Percentiles rank a stretch among this genome's conserved stretches.
phyloP scores from a whole-genome alignment of 441 rosid species.

The Croton laevigatus region DNA sequence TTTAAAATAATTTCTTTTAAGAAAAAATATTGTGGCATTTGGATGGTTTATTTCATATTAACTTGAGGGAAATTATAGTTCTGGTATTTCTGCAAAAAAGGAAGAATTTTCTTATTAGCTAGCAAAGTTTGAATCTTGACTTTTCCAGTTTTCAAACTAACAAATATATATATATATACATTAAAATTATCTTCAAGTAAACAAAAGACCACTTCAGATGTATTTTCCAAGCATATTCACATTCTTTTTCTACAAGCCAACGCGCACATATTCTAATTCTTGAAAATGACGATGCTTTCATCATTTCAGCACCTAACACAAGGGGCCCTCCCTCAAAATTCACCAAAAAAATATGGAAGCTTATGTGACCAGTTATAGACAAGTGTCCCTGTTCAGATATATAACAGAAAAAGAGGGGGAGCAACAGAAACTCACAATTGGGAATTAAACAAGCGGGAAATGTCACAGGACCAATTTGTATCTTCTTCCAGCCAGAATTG shows the following conservation, averaged over 20 bases:
- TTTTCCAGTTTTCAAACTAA: background rate
- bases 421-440: constrained; percentile 34
- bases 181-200: no score
- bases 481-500: constrained; percentile 44
- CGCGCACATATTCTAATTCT: background rate
- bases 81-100: no score
- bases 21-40: no score
- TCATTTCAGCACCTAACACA: background rate
- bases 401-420: background rate
- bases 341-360: background rate
- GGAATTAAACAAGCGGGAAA: constrained; percentile 43
- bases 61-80: no score
- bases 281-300: background rate
- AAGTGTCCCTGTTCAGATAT: background rate
- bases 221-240: background rate
- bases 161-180: no score
- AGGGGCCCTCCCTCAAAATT: background rate
- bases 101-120: background rate
- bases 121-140: background rate
- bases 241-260: background rate
- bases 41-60: no score
- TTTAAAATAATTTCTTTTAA: no score
- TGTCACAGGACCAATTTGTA: constrained; percentile 27
- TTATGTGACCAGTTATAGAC: background rate
- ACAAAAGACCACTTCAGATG: background rate